Evolutionary conservation across 2,329 filamentous ascomycete species (phyloP).

Genomic region (Hypoxylon sp.): DNA sequence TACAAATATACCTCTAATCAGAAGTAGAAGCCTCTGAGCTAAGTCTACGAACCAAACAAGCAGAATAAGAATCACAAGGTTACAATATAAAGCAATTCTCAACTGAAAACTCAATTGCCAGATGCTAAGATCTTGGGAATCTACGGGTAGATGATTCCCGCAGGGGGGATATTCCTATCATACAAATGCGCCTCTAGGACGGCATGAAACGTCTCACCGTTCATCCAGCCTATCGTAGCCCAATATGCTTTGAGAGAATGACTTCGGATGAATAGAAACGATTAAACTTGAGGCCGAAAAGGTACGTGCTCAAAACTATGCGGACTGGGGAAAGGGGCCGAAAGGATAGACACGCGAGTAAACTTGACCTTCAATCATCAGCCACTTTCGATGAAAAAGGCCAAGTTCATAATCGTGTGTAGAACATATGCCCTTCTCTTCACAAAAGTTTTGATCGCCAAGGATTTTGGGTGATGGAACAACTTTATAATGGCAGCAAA

Average conservation of each 20-base stretch:
- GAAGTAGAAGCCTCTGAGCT: background rate
- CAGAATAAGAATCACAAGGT: background rate
- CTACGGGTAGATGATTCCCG: constrained; percentile 33
- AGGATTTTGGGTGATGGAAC: constrained; percentile 20
- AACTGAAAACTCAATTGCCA: constrained; percentile 41
- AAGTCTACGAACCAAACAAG: background rate
- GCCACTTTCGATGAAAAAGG: constrained; percentile 3
- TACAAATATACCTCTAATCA: background rate
- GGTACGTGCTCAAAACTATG: constrained; percentile 18
- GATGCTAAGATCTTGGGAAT: constrained; percentile 40
- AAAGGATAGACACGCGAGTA: background rate
- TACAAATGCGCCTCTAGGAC: constrained; percentile 40
- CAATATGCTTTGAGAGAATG: constrained; percentile 36
- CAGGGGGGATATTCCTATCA: constrained; percentile 37
- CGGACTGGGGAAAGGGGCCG: constrained; percentile 6
- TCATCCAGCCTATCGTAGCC: constrained; percentile 27
- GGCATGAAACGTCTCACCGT: constrained; percentile 31
- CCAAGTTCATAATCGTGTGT: background rate
- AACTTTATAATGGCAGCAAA: constrained; percentile 14
- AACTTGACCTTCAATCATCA: constrained; percentile 8
- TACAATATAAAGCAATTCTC: constrained; percentile 25
- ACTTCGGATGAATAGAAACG: constrained; percentile 34
- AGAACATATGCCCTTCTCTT: constrained; percentile 3
- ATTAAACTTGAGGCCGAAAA: constrained; percentile 21
- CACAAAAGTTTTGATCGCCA: constrained; percentile 10